Conservation (phyloP, 2,329 filamentous ascomycete genomes). For the Trichocomaceae sp. region DNA sequence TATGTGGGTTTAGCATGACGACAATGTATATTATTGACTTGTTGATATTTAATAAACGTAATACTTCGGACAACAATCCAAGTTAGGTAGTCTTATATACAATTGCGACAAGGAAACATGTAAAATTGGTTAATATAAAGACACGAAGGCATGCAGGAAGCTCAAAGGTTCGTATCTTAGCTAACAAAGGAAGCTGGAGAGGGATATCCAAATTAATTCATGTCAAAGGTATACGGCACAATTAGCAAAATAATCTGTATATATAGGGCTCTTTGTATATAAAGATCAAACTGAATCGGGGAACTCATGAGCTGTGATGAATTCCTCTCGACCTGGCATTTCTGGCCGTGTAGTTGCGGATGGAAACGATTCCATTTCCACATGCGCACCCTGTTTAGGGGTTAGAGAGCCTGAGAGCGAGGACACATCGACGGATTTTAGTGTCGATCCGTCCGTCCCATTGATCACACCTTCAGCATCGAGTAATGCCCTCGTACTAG, state of each 20-base stretch:
- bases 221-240: not conserved
- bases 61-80: not conserved
- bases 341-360: constrained; percentile 18
- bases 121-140: not conserved
- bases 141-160: not conserved
- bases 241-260: not conserved
- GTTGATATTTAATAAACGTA: not conserved
- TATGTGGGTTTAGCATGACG: not conserved
- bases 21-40: not conserved
- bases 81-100: not conserved
- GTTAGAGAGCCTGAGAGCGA: not conserved
- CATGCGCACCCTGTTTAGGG: not conserved
- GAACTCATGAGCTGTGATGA: constrained; percentile 24
- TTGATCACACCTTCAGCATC: constrained; percentile 25
- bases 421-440: not conserved
- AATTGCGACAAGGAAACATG: not conserved
- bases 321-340: constrained; percentile 25
- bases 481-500: constrained; percentile 24
- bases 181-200: not conserved
- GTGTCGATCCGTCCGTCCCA: not conserved
- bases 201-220: not conserved
- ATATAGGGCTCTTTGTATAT: not conserved
- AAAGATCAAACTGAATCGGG: not conserved
- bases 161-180: not conserved
- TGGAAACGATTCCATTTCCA: not conserved